These are phyloP conservation scores for Keithomyces neogunnii DNA, from an alignment of 2,329 filamentous ascomycete genomes.

Conservation along the genomic window DNA sequence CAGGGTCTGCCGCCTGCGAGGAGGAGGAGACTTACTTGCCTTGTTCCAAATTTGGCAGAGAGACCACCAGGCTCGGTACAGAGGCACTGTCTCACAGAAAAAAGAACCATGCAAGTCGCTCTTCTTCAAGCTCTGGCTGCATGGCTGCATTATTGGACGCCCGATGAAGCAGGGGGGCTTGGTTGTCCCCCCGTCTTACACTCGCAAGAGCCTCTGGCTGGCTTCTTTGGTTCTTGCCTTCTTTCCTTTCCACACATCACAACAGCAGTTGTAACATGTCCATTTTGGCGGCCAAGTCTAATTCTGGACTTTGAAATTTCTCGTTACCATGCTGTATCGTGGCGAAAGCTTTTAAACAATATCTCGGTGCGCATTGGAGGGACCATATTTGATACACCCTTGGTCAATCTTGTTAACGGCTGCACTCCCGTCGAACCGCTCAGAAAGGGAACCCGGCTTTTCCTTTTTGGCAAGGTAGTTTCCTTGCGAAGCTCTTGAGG, in stretches of 20 bases:
- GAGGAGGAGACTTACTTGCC: background rate
- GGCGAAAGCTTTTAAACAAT: background rate
- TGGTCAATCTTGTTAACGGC: too few species aligned
- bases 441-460: background rate
- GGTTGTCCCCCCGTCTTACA: background rate
- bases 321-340: background rate
- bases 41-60: background rate
- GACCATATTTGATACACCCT: too few species aligned
- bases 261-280: background rate
- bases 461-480: background rate
- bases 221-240: background rate
- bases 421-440: too few species aligned
- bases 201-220: background rate
- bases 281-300: background rate
- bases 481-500: background rate
- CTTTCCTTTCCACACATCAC: background rate
- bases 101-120: too few species aligned
- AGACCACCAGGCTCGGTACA: background rate
- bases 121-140: too few species aligned
- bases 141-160: background rate
- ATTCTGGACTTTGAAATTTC: background rate
- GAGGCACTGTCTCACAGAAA: too few species aligned
- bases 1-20: background rate
- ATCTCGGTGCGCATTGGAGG: too few species aligned
- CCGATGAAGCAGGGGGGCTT: background rate